These are phyloP conservation scores for Rehmannia glutinosa DNA, from an alignment of 257 asterid genomes.

Conservation along the genomic window DNA sequence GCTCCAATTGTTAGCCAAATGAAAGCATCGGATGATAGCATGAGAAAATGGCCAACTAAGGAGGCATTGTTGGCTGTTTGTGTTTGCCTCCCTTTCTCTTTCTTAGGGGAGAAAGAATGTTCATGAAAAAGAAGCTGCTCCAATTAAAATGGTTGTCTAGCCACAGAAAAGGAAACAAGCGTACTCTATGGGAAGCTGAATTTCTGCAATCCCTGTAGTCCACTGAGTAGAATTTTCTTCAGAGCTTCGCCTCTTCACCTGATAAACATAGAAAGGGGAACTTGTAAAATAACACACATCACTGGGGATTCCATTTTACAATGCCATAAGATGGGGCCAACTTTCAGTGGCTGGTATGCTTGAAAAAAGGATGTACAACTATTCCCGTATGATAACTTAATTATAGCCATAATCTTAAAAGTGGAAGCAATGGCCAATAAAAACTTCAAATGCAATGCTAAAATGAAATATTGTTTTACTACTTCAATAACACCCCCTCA, in stretches of 20 bases:
- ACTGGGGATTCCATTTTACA: background rate
- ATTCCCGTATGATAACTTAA: background rate
- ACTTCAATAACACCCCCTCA: background rate
- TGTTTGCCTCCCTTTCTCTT: background rate
- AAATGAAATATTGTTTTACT: background rate
- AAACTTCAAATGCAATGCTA: background rate
- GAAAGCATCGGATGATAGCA: background rate
- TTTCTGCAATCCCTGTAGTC: constrained; percentile 98
- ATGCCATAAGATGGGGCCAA: background rate
- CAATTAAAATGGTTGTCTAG: background rate
- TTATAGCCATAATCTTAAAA: background rate
- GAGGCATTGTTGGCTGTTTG: background rate
- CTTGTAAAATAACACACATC: constrained; percentile 8
- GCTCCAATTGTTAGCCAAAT: too few species aligned
- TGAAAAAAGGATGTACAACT: background rate
- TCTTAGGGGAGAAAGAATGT: background rate
- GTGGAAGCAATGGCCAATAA: background rate
- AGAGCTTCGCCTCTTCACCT: constrained; percentile 90
- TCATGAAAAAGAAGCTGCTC: background rate
- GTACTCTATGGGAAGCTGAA: constrained; percentile 98
- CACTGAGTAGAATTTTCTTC: constrained; percentile 97
- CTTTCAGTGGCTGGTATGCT: background rate
- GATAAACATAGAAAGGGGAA: constrained; percentile 11
- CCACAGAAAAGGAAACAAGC: constrained; percentile 10
- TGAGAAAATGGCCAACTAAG: background rate